Evolutionary conservation across 805 yeast genomes (phyloP), one percentile per base, ranked within the genome.

Genomic region (Monosporozyma aerobia): DNA sequence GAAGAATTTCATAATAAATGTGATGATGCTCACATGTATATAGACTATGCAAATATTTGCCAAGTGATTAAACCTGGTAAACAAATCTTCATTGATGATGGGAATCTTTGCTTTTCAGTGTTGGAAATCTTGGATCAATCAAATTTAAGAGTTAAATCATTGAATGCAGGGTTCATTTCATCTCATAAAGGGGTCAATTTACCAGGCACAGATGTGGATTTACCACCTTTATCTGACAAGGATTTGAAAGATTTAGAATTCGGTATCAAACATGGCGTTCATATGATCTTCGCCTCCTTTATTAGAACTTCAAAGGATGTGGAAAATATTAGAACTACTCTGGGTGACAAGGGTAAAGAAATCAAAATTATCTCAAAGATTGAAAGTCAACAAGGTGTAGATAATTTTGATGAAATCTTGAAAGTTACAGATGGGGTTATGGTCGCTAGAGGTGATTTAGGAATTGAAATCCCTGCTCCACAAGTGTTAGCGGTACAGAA

Each of bases 371-470:
- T 94, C 66, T 85, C 89, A 71, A 94, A 94, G 82, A 92, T 94
- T 71, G 99, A 94, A 81, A 90, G 89, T 80, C 97, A 90, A 79
- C 99, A 94, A 77, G 99, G 99, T 81, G 98, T 94, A 67, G 90
- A 94, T 86, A 94, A 94, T 83, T 94, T 94, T 70, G 98, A 94
- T 74, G 97, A 87, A 57, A 94, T 94, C 69, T 82, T 94, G 71
- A 72, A 73, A 66, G 96, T 83, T 73, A 92, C 98, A 57, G 99
- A 94, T 72, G 99, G 98, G 80, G 97, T 94, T 69, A 94, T 94
- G 99, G 97, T 94, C 72, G 99, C 99, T 68, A 86, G 99, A 78
- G 99, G 99, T 80, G 99, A 94, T 74, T 81, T 94, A 67, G 99
- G 99, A 80, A 94, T 94, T 69, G 99, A 94, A 80, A 92, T 94